Conservation (phyloP, 2,329 filamentous ascomycete genomes). For the Phialophora chinensis region DNA sequence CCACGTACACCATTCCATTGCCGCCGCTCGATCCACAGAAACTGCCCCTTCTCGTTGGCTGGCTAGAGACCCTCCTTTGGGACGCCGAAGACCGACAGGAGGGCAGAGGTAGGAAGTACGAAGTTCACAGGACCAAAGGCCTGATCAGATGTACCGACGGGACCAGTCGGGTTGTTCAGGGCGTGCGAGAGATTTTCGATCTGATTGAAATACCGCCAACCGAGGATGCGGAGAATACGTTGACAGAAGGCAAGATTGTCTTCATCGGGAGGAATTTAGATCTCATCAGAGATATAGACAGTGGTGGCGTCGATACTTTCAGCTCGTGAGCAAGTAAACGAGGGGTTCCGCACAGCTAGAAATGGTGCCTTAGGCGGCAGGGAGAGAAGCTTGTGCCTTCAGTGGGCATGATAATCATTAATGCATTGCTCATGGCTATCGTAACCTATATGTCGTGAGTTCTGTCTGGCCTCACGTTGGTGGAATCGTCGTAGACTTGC, state of each 20-base stretch:
- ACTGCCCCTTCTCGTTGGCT: conserved; percentile 72
- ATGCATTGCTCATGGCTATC: conserved; percentile 8
- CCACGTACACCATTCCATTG: conserved; percentile 76
- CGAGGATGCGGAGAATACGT: conserved; percentile 29
- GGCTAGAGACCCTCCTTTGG: conserved; percentile 86
- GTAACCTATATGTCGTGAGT: conserved; percentile 13
- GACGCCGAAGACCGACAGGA: conserved; percentile 51
- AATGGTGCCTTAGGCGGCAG: background rate
- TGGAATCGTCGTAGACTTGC: conserved; percentile 6
- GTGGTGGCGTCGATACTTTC: background rate
- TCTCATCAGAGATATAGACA: conserved; percentile 30
- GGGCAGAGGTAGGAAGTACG: conserved; percentile 58
- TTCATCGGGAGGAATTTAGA: conserved; percentile 54
- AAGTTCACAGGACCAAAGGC: conserved; percentile 89
- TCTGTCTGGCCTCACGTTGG: conserved; percentile 7
- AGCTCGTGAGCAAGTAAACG: background rate
- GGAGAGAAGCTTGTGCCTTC: background rate
- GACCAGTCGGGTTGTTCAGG: conserved; percentile 78
- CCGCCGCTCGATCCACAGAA: conserved; percentile 64
- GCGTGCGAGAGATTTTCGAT: conserved; percentile 92
- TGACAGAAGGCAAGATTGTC: conserved; percentile 49
- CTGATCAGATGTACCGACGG: conserved; percentile 66
- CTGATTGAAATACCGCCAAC: conserved; percentile 66
- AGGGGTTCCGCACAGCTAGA: background rate
- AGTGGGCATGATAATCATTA: background rate